Evolutionary conservation across 2,329 filamentous ascomycete species (phyloP).

Genomic region (Onygenales sp.): DNA sequence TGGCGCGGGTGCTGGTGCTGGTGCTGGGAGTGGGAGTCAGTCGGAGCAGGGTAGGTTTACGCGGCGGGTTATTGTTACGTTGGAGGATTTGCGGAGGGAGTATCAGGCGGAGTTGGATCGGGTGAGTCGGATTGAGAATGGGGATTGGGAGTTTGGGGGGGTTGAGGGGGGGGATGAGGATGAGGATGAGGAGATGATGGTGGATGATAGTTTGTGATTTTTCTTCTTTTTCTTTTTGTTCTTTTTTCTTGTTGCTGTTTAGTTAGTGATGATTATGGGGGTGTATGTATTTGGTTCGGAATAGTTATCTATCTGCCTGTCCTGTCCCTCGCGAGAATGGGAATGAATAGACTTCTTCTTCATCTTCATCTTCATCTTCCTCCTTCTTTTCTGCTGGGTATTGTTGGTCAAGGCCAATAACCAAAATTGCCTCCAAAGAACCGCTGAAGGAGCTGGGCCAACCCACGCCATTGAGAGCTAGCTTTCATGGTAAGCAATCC

Average conservation of each 20-base stretch:
- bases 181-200: slow-evolving; percentile 1
- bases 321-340: not conserved
- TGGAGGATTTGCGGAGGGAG: slow-evolving; percentile 77
- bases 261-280: not conserved
- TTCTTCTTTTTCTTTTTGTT: not conserved
- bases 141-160: slow-evolving; percentile 68
- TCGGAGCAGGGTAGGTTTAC: slow-evolving; percentile 20
- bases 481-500: too few relatives aligned
- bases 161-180: slow-evolving; percentile 4
- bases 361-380: too few relatives aligned
- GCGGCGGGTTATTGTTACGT: slow-evolving; percentile 69
- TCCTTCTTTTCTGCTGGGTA: not conserved
- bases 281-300: too few relatives aligned
- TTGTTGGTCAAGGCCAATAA: not conserved
- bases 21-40: slow-evolving; percentile 9
- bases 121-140: slow-evolving; percentile 76
- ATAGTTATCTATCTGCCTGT: not conserved
- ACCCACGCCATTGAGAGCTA: too few relatives aligned
- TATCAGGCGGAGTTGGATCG: slow-evolving; percentile 87
- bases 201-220: slow-evolving; percentile 6
- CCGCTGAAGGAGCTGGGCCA: too few relatives aligned
- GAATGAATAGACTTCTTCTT: too few relatives aligned
- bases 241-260: not conserved
- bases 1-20: not conserved
- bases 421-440: too few relatives aligned